Evolutionary conservation across 768 basidiomycete species (phyloP), one percentile per base, ranked within the genome.

Genomic region (Naematelia aurantialba): DNA sequence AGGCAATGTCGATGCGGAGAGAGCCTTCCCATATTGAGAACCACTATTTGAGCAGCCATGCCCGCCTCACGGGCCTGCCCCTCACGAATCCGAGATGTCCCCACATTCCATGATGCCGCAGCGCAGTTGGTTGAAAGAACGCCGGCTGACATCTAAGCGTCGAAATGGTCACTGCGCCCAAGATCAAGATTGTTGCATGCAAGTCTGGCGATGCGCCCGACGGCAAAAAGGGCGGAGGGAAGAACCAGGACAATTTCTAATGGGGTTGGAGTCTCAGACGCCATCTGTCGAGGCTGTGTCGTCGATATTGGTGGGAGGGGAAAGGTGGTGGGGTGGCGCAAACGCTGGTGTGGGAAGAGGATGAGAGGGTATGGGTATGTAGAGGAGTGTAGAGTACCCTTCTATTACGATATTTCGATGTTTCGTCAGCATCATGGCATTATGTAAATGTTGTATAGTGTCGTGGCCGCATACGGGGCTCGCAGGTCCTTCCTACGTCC

Each of bases 181-280:
- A 88, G 76, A 90, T 96, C 78, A 96, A 97, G 82, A 97, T 99
- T 60, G 92, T 99, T 64, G 94, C 96, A 4, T 97, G 94, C 81
- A 98, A 97, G 83, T 89, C 89, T 72, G 90, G 89, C 30, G 91
- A 92, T 65, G 89, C 87, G 17, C 88, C 90, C 67, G 83, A 85
- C 22, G 85, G 84, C 57, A 91, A 89, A 82, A 89, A 89, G 79
- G 61, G 68, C 5, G 55, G 44, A 26, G 45, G 30, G 34, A 39
- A 39, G 34, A 39, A 39, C 34, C 34, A 39, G 34, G 34, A 39
- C 17, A 39, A 39, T 39, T 39, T 39, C 34, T 39, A 17, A 39
- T 39, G 34, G 34, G 8, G 8, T 39, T 39, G 34, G 34, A 39
- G 8, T 8, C 34, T 39, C 34, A 17, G 34, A 8, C 34, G 34